phyloP scores from a whole-genome alignment of 164 flowering plant species.

The Aristolochia fimbriata region DNA sequence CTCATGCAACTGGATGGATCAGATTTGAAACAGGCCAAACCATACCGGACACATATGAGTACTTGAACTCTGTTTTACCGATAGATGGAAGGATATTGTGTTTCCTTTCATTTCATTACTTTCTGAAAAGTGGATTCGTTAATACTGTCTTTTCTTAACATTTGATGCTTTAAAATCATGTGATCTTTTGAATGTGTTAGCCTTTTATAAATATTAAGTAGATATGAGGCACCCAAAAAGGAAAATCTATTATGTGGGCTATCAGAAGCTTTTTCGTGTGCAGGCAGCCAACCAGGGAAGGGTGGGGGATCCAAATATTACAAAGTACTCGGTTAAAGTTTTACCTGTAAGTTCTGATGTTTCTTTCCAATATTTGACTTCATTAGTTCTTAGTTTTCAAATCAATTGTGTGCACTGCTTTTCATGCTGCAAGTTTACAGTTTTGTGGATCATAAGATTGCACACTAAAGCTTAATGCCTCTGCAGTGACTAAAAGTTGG shows the following conservation, averaged over 20 bases:
- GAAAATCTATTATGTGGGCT: background rate
- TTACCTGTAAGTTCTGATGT: conserved; percentile 55
- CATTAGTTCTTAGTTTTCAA: too few relatives aligned
- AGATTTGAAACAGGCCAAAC: too few relatives aligned
- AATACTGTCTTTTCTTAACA: too few relatives aligned
- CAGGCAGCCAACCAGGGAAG: conserved; percentile 66
- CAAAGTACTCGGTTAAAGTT: conserved; percentile 77
- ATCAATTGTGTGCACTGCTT: background rate
- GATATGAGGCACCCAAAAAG: background rate
- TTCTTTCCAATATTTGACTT: background rate
- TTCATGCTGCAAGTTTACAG: background rate
- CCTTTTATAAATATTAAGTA: too few relatives aligned
- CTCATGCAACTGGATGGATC: too few relatives aligned
- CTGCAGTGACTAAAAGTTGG: background rate
- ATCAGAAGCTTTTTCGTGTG: conserved; percentile 1
- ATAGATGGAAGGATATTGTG: too few relatives aligned
- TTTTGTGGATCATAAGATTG: background rate
- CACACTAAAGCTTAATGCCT: background rate
- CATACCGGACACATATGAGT: too few relatives aligned
- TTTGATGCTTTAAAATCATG: too few relatives aligned
- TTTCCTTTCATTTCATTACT: too few relatives aligned
- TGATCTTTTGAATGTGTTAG: too few relatives aligned
- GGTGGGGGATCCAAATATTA: conserved; percentile 55
- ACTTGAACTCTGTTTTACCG: too few relatives aligned
- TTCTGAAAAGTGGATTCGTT: too few relatives aligned